Evolutionary conservation across 192 early-diverging fungal species (phyloP).

Genomic region (Coemansia sp.): DNA sequence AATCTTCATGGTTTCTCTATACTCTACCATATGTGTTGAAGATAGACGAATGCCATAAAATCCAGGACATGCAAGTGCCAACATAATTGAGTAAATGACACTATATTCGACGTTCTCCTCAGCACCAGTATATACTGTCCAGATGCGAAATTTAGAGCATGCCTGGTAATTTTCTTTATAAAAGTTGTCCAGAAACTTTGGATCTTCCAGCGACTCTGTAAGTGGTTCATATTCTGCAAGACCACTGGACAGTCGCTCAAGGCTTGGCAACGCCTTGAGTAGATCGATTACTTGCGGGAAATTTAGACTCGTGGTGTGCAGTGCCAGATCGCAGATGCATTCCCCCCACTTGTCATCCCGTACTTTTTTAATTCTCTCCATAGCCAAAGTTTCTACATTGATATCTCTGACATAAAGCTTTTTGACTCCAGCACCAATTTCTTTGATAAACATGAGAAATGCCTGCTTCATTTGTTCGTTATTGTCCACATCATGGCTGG

Average conservation of each 20-base stretch:
- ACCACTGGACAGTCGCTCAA: neutral
- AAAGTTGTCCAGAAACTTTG: neutral
- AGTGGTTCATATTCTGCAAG: neutral
- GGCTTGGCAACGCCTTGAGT: neutral
- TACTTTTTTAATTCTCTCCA: neutral
- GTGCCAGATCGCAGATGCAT: neutral
- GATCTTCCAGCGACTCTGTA: neutral
- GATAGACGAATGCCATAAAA: neutral
- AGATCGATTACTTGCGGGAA: neutral
- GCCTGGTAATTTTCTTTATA: neutral
- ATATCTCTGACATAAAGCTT: neutral
- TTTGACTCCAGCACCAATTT: neutral
- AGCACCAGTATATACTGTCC: neutral
- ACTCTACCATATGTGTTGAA: neutral
- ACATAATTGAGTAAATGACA: neutral
- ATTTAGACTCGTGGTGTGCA: neutral
- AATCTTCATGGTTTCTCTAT: neutral
- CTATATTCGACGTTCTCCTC: neutral
- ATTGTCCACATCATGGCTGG: neutral
- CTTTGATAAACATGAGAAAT: neutral
- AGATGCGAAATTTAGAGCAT: neutral
- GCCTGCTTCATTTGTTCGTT: neutral
- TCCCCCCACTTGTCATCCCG: neutral
- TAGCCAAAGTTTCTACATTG: neutral
- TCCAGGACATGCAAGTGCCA: neutral